Base-by-base conservation (phyloP, 805 yeast genomes). In the Komagataella populi region DNA sequence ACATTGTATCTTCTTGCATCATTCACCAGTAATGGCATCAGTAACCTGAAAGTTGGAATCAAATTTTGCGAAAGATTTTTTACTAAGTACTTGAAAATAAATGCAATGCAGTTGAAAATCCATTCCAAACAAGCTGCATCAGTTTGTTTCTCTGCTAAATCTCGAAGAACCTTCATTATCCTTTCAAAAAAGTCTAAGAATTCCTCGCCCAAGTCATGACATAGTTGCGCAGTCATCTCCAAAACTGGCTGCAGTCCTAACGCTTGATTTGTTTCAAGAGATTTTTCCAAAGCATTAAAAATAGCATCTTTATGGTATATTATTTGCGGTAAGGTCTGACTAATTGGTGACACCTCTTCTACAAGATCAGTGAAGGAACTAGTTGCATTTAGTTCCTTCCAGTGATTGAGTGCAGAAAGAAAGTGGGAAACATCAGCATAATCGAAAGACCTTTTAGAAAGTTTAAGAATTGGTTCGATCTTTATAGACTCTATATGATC, bases 191-290 rank as follows among this genome's bases (percentile, higher is more conserved):
- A 88, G 16, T 60, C 57, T 70, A 88, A 75, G 60, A 90, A 93
- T 57, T 91, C 98, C 2, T 91, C 83, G 7, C 96, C 97, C 55
- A 91, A 69, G 69, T 91, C 99, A 59, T 87, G 96, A 45, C 89
- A 82, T 58, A 93, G 84, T 60, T 89, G 95, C 0, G 96, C 78
- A 22, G 89, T 63, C 7, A 85, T 67, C 62, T 93, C 99, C 49
- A 88, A 65, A 24, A 87, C 62, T 3, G 98, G 91, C 63, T 89
- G 93, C 47, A 86, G 67, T 1, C 96, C 80, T 52, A 83, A 70
- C 20, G 73, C 72, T 61, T 93, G 96, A 54, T 81, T 78, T 44
- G 70, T 66, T 16, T 66, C 61, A 44, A 93, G 67, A 4, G 74
- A 57, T 5, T 73, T 71, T 24, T 60, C 59, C 4, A 68, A 49